Conservation (phyloP, 2,329 filamentous ascomycete species). For the Talaromyces sp. region DNA sequence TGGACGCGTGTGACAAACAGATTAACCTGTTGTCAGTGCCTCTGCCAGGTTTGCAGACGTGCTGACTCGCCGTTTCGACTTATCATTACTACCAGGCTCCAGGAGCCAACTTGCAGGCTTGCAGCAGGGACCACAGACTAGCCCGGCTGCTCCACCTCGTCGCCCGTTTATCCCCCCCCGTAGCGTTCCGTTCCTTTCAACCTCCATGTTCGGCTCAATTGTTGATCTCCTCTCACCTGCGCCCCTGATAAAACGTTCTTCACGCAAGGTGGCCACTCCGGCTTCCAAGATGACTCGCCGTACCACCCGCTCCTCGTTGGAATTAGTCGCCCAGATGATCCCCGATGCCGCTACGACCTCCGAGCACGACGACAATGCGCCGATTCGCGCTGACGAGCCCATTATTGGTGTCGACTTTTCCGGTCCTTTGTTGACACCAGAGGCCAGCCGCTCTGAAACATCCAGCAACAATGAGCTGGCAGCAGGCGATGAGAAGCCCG, state of each 20-base stretch:
- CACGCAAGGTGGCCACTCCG: conserved; percentile 8
- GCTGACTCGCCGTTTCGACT: background rate
- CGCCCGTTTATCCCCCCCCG: conserved; percentile 1
- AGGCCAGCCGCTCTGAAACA: conserved; percentile 40
- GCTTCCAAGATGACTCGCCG: conserved; percentile 23
- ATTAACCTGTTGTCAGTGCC: background rate
- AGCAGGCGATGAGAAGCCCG: conserved; percentile 28
- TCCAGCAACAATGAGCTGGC: conserved; percentile 36
- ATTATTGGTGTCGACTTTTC: conserved; percentile 29
- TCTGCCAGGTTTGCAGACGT: background rate
- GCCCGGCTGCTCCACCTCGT: conserved; percentile 4
- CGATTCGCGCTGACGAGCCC: background rate
- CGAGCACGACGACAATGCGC: conserved; percentile 4
- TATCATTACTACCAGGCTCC: background rate
- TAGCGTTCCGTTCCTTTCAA: conserved; percentile 1
- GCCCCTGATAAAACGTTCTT: conserved; percentile 9
- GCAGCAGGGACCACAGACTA: conserved; percentile 1
- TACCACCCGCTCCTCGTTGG: conserved; percentile 22
- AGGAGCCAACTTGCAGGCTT: background rate
- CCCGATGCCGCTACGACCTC: conserved; percentile 19
- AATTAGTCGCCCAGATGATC: conserved; percentile 20
- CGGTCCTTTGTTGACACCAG: conserved; percentile 38
- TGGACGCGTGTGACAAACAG: background rate
- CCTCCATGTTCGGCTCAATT: conserved; percentile 14
- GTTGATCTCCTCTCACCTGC: conserved; percentile 13